phyloP scores from a whole-genome alignment of 2,329 filamentous ascomycete genomes.

The Clonostachys byssicola region DNA sequence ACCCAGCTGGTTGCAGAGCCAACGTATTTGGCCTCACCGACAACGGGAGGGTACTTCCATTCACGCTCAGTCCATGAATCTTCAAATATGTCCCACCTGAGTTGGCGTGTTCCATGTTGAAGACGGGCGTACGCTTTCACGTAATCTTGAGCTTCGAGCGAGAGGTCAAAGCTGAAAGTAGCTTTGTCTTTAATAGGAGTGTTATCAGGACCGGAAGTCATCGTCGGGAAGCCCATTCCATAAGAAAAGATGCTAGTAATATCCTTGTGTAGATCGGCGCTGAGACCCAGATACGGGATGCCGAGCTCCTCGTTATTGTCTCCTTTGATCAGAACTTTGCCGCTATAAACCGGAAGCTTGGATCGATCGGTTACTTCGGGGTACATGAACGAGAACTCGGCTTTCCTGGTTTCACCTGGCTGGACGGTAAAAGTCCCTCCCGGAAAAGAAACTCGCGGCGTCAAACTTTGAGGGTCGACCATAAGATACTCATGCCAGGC shows the following conservation, averaged over 20 bases:
- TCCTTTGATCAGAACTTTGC: slow-evolving; percentile 21
- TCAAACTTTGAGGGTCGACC: slow-evolving; percentile 9
- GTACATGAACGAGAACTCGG: slow-evolving; percentile 18
- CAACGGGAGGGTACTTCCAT: slow-evolving; percentile 25
- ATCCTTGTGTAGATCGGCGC: slow-evolving; percentile 11
- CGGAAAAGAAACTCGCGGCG: slow-evolving; percentile 10
- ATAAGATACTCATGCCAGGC: slow-evolving; percentile 5
- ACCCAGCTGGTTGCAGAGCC: background rate
- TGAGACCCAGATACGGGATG: slow-evolving; percentile 23
- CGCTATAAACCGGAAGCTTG: slow-evolving; percentile 23
- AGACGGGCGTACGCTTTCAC: slow-evolving; percentile 10
- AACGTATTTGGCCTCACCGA: slow-evolving; percentile 11
- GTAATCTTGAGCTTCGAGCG: slow-evolving; percentile 6
- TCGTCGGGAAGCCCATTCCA: slow-evolving; percentile 5
- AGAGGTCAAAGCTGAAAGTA: slow-evolving; percentile 7
- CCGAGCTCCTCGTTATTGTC: slow-evolving; percentile 21
- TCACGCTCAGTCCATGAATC: slow-evolving; percentile 16
- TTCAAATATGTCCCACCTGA: slow-evolving; percentile 15
- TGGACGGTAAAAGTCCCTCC: slow-evolving; percentile 12
- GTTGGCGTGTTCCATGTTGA: slow-evolving; percentile 9
- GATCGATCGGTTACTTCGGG: slow-evolving; percentile 15
- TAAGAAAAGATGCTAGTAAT: slow-evolving; percentile 7
- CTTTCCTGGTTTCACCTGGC: slow-evolving; percentile 14
- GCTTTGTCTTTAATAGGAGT: background rate
- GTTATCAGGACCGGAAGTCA: slow-evolving; percentile 1